Percentiles rank a stretch among this genome's conserved stretches.
phyloP scores from a whole-genome alignment of 2,329 filamentous ascomycete species.

The Nemania sp. region DNA sequence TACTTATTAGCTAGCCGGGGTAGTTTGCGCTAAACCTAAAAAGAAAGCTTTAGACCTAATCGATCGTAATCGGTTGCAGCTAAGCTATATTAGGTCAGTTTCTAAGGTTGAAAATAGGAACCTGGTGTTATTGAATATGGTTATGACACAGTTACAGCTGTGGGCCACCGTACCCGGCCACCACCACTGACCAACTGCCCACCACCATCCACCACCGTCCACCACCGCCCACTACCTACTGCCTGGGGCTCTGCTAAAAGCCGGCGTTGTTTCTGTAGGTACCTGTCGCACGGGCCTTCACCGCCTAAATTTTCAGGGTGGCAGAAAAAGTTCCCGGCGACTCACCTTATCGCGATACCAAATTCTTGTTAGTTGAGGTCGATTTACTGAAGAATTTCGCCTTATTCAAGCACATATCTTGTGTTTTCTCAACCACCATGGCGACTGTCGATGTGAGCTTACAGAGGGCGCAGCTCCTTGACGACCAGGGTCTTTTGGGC shows the following conservation, averaged over 20 bases:
- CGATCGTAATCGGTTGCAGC: too few species aligned
- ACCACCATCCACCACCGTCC: too few species aligned
- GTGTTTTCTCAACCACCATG: constrained; percentile 57
- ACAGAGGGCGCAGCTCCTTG: constrained; percentile 67
- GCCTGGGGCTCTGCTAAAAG: constrained; percentile 14
- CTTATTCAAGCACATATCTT: constrained; percentile 39
- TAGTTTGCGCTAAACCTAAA: too few species aligned
- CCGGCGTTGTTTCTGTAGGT: constrained; percentile 7
- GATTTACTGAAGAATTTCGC: constrained; percentile 29
- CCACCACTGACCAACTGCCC: neutral
- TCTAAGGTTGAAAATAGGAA: too few species aligned
- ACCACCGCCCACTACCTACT: too few species aligned
- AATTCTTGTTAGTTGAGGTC: constrained; percentile 33
- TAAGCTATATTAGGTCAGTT: too few species aligned
- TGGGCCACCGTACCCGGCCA: too few species aligned
- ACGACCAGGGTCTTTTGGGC: constrained; percentile 64
- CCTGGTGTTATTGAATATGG: too few species aligned
- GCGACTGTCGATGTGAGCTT: constrained; percentile 66
- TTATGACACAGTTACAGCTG: too few species aligned
- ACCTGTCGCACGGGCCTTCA: constrained; percentile 37
- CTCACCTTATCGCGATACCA: constrained; percentile 38
- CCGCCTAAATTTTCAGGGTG: constrained; percentile 48
- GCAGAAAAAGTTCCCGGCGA: constrained; percentile 45
- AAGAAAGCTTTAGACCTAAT: too few species aligned
- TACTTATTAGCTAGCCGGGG: too few species aligned